Evolutionary conservation across 768 basidiomycete species (phyloP).

Genomic region (Filobasidium wieringae): DNA sequence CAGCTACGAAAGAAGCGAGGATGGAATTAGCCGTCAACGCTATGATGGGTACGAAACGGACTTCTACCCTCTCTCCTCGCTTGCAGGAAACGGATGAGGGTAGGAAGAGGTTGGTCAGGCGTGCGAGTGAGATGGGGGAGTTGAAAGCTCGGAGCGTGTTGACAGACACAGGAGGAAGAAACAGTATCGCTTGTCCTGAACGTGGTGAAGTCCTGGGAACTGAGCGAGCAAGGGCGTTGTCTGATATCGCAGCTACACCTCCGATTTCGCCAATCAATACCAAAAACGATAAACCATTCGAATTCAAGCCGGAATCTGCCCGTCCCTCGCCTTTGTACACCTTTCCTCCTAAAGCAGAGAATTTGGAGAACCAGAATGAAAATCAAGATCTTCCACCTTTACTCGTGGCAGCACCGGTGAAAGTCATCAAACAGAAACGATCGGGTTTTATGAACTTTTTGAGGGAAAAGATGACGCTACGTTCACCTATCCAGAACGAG

Average conservation of each 20-base stretch:
- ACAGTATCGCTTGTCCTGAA: background rate
- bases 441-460: background rate
- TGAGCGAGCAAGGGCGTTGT: background rate
- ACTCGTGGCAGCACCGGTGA: background rate
- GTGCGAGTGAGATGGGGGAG: background rate
- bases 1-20: background rate
- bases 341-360: background rate
- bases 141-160: background rate
- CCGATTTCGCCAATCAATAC: background rate
- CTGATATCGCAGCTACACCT: background rate
- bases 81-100: background rate
- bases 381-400: too few relatives aligned
- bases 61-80: background rate
- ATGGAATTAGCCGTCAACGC: background rate
- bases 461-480: background rate
- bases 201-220: background rate
- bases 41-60: background rate
- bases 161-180: background rate
- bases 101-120: slow-evolving; percentile 1
- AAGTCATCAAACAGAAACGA: background rate
- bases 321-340: background rate
- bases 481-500: background rate
- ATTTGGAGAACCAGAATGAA: background rate
- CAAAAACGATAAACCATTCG: background rate
- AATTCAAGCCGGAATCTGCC: background rate